Base-by-base conservation (phyloP, 805 yeast species). In the Candida nonsorbophila region DNA sequence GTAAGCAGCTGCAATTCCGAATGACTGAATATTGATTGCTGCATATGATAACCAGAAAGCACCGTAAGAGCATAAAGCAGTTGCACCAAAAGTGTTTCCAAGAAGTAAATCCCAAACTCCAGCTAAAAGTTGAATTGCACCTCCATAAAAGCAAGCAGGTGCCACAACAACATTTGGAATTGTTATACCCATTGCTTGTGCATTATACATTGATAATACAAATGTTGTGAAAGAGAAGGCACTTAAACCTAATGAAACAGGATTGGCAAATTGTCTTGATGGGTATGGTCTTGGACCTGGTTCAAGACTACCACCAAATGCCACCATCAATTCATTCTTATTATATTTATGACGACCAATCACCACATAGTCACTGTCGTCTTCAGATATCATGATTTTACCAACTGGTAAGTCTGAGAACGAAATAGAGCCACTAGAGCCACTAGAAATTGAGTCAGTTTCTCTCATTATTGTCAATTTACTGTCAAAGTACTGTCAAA, bases 1-100 rank as follows among this genome's bases (percentile, higher is more conserved):
- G 42, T 77, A 79, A 10, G 86, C 77, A 3, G 53, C 58, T 16
- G 52, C 54, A 33, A 80, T 74, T 18, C 82, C 82, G 51, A 80
- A 81, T 46, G 74, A 69, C 9, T 68, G 67, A 22, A 79, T 59
- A 37, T 69, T 53, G 25, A 81, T 67, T 2, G 84, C 79, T 18
- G 74, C 80, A 44, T 56, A 81, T 14, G 79, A 56, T 44, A 79
- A 47, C 87, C 87, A 80, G 52, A 79, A 81, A 3, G 79, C 81
- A 28, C 87, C 87, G 41, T 64, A 78, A 4, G 79, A 72, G 25
- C 71, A 49, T 30, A 79, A 58, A 2, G 83, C 82, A 8, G 78
- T 69, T 33, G 76, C 80, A 57, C 79, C 84, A 56, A 79, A 79
- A 13, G 81, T 73, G 54, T 79, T 78, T 31, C 76, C 83, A 25